These are phyloP conservation scores for Saturnispora besseyi DNA, from an alignment of 805 yeast genomes.

Conservation along the genomic window DNA sequence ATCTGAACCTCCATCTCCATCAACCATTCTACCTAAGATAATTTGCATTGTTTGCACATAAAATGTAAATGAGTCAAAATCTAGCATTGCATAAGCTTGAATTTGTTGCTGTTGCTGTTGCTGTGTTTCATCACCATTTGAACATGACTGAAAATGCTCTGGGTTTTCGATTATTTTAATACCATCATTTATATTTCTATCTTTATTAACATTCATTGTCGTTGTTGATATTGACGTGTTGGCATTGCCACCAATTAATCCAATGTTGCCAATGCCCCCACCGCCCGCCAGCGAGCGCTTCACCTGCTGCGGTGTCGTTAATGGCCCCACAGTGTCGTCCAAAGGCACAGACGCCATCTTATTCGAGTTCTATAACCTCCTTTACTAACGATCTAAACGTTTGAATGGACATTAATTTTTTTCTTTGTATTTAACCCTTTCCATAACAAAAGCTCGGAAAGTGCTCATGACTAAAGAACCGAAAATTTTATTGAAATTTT, in stretches of 20 bases:
- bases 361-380: background rate
- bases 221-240: background rate
- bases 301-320: slow-evolving; percentile 9
- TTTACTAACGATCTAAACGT: background rate
- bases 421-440: background rate
- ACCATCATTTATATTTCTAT: background rate
- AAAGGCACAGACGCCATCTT: slow-evolving; percentile 4
- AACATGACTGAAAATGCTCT: background rate
- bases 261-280: background rate
- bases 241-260: background rate
- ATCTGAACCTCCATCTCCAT: slow-evolving; percentile 43
- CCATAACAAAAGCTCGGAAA: background rate
- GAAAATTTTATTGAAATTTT: background rate
- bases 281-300: slow-evolving; percentile 8
- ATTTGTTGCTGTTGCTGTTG: slow-evolving; percentile 27
- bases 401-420: background rate
- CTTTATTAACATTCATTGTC: background rate
- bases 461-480: background rate
- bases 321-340: slow-evolving; percentile 4
- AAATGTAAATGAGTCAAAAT: slow-evolving; percentile 87
- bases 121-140: slow-evolving; percentile 11
- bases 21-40: slow-evolving; percentile 81
- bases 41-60: slow-evolving; percentile 96
- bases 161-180: background rate
- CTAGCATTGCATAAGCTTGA: slow-evolving; percentile 66